Conservation (phyloP, 768 basidiomycete genomes). For the Phlebiopsis gigantea region DNA sequence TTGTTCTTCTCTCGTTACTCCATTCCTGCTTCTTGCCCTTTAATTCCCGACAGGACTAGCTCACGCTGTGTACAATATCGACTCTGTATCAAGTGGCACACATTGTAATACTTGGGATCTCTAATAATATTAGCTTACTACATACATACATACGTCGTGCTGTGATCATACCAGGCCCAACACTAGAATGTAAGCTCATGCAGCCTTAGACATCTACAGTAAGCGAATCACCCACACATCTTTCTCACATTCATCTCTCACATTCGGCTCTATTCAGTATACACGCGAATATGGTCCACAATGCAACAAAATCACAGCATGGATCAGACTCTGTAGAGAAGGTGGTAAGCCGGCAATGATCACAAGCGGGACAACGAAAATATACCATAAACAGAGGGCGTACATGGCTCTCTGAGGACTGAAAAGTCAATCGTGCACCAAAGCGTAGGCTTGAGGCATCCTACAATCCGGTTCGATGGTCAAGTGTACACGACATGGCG, state of each 20-base stretch:
- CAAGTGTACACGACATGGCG: neutral
- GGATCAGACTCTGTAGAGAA: neutral
- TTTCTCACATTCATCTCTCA: neutral
- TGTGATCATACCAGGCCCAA: neutral
- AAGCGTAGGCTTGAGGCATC: neutral
- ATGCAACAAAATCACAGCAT: neutral
- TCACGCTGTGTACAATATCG: slow-evolving; percentile 7
- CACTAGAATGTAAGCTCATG: too few species aligned
- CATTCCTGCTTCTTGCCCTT: slow-evolving; percentile 10
- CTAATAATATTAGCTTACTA: neutral
- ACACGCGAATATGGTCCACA: neutral
- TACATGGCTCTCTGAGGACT: neutral
- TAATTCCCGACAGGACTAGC: neutral
- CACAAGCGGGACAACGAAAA: neutral
- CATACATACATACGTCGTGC: neutral
- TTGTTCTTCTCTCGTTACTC: slow-evolving; percentile 6
- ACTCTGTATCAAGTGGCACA: slow-evolving; percentile 9
- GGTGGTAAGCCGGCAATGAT: neutral
- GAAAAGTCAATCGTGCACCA: neutral
- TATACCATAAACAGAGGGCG: neutral
- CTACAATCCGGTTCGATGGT: neutral
- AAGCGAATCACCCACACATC: neutral
- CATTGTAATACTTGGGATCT: neutral
- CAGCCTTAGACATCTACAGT: too few species aligned
- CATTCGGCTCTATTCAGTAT: neutral